These are phyloP conservation scores for Leccinum disarticulatum DNA, from an alignment of 768 basidiomycete species.

Conservation along the genomic window DNA sequence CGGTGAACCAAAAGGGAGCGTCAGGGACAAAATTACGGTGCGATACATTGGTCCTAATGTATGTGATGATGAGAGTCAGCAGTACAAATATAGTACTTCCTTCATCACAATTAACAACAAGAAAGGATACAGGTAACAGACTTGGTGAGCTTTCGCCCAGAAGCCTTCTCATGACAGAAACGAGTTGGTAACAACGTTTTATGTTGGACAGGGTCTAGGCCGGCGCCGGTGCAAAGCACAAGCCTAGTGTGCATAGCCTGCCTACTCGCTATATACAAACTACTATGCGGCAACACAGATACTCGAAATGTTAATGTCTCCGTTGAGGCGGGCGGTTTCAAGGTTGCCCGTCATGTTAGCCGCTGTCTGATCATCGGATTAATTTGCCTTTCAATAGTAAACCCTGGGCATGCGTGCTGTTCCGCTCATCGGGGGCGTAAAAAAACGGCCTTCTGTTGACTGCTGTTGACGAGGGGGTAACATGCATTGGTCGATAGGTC, in stretches of 20 bases:
- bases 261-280: background rate
- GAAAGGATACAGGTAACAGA: constrained; percentile 26
- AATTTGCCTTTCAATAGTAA: constrained; percentile 34
- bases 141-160: constrained; percentile 15
- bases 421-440: constrained; percentile 14
- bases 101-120: constrained; percentile 33
- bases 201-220: constrained; percentile 15
- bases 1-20: constrained; percentile 6
- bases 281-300: background rate
- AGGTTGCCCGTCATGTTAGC: constrained; percentile 13
- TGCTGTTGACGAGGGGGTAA: constrained; percentile 22
- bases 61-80: constrained; percentile 21
- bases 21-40: constrained; percentile 27
- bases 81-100: constrained; percentile 29
- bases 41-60: constrained; percentile 14
- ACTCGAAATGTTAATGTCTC: constrained; percentile 17
- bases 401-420: constrained; percentile 4
- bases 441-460: constrained; percentile 16
- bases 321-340: constrained; percentile 9
- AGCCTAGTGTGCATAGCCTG: constrained; percentile 10
- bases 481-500: constrained; percentile 18
- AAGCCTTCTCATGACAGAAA: background rate
- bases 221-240: constrained; percentile 12
- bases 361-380: constrained; percentile 20
- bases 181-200: constrained; percentile 10